Evolutionary conservation across 108 stramenopile genomes (phyloP), one percentile per base, ranked within the genome.

Genomic region (Pseudonitzschia multiseries): DNA sequence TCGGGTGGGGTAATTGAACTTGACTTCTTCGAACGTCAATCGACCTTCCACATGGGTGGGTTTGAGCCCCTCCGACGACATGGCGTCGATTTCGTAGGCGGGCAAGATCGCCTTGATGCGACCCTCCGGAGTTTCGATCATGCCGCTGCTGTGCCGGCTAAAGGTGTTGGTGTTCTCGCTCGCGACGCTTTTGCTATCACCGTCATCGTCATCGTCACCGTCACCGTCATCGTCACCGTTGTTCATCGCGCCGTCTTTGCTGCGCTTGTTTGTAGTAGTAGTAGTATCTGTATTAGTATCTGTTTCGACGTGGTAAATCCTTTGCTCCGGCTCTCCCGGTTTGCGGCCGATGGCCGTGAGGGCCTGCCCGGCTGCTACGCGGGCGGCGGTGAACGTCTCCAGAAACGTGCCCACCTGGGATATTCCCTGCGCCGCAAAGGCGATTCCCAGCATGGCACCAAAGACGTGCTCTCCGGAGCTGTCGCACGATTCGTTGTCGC

Each of bases 371-470:
- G 77, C 86, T 4, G 92, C 92, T 8, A 76, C 65, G 15, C 89
- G 78, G 12, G 87, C 88, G n/a, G 67, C 61, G 14, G 79, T 76
- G 52, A 93, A 80, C 17, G 87, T 84, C 69, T 93, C 92, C n/a
- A 82, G 52, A 56, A 66, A 78, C 52, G 85, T 87, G 1, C 83
- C 83, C 28, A 90, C 60, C 43, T 89, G 88, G 24, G 83, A 74
- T 57, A 90, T 73, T 28, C 87, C 92, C 54, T 82, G 79, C 0
- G 83, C 92, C 0, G 85, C 92, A 76, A 90, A 89, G 5, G 85
- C 83, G 27, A 90, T 74, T 2, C 87, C 87, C 43, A 93, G 66
- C 88, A 92, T 87, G 50, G 88, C 85, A 17, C 87, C 86, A 69
- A 92, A 88, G 1, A 92, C 89, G 18, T 78, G 78, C 0, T 82